Percentiles rank a stretch among this genome's conserved stretches.
Conservation (phyloP, 805 yeast species). For the Teunomyces kruisii region DNA sequence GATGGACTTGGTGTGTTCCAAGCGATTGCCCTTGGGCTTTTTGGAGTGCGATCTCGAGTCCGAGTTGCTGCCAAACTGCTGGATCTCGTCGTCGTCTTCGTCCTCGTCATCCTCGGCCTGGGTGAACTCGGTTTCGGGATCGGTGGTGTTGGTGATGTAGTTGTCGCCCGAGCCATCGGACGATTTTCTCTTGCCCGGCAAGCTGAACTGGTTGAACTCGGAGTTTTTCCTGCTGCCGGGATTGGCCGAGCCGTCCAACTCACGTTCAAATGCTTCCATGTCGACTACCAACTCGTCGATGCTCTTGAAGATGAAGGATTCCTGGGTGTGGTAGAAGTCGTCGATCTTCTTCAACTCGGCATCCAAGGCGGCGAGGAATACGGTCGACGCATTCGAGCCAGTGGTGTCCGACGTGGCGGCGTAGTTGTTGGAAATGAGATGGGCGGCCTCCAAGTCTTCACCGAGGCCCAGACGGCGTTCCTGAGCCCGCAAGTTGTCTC, state of each 20-base stretch:
- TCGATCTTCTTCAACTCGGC: conserved; percentile 76
- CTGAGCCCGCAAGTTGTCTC: conserved; percentile 45
- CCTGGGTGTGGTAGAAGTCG: conserved; percentile 68
- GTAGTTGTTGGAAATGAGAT: conserved; percentile 26
- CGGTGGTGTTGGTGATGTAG: conserved; percentile 19
- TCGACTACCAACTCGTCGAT: conserved; percentile 61
- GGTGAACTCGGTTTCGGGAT: conserved; percentile 26
- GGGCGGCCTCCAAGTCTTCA: conserved; percentile 31
- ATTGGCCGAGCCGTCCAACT: conserved; percentile 18
- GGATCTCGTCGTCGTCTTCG: conserved; percentile 30
- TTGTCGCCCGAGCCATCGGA: background rate
- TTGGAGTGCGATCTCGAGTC: background rate
- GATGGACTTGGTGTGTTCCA: conserved; percentile 19
- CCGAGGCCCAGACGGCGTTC: conserved; percentile 12
- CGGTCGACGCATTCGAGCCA: conserved; percentile 47
- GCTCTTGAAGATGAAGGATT: conserved; percentile 51
- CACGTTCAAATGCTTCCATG: conserved; percentile 57
- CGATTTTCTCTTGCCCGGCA: background rate
- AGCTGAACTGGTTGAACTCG: conserved; percentile 6
- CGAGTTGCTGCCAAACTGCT: conserved; percentile 4
- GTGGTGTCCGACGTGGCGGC: conserved; percentile 14
- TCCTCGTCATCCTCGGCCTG: conserved; percentile 34
- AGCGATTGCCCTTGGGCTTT: conserved; percentile 1
- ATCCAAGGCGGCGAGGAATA: conserved; percentile 73
- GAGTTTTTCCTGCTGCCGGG: conserved; percentile 4